Base-by-base conservation (phyloP, 2,329 filamentous ascomycete species). In the Simplicillium aogashimaense region DNA sequence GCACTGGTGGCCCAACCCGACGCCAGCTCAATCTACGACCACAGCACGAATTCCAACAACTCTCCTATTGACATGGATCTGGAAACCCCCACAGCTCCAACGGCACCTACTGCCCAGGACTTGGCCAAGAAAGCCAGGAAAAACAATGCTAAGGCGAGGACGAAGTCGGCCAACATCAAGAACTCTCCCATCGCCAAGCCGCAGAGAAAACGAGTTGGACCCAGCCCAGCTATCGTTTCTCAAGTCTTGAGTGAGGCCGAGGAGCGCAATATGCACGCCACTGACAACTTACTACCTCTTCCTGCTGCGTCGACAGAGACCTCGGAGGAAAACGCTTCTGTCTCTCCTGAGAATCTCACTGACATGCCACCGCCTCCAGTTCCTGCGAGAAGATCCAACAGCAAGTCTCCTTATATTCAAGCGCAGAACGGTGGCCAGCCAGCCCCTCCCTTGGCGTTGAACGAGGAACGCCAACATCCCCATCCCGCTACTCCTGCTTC, bases 401-500 rank as follows among this genome's bases (percentile, higher is more conserved):
- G 68, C 48, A 76, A 77, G 41, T 88, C 83, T 3, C 82, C 84
- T 9, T 78, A 78, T 43, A 74, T 87, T 15, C 64, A 67, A 38
- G 71, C 78, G 6, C 75, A 81, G 50, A 67, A 59, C 36, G 51
- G 49, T 18, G 37, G 18, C 18, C 40, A 35, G 36, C 35, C 20
- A 7, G 35, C 38, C 7, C 40, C 40, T 10, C 34, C 36, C 13
- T 33, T 37, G 36, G 39, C 16, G 30, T 34, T 34, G 45, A 45
- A 43, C 51, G 54, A 53, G 29, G 41, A 38, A 9, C 52, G 62
- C 16, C 20, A 25, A 25, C 67, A 66, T 38, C 66, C 64, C 50
- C 76, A 79, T 39, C 85, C 86, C 10, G 88, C 86, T 2, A 94
- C 88, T 1, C 88, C 88, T 1, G 86, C 89, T 8, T 94, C 88